Conservation (phyloP, 1,284 basidiomycete species). For the Ceratobasidium sp. region DNA sequence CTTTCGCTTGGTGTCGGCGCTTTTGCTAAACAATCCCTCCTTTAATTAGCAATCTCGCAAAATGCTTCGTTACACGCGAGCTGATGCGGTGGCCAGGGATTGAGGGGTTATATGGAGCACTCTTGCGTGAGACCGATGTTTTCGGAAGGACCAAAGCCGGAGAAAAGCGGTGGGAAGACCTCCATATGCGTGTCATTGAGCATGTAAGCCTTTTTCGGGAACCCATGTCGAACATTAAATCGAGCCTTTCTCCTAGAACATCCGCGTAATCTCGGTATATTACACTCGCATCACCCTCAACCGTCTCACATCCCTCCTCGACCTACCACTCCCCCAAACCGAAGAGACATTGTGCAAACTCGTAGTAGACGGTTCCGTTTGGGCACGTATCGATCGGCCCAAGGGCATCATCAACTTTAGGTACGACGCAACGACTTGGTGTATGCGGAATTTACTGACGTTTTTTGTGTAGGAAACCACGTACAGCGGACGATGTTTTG, state of each 20-base stretch:
- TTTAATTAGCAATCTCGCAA: constrained; percentile 85
- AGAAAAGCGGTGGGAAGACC: constrained; percentile 90
- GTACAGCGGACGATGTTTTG: constrained; percentile 88
- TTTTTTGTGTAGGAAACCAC: constrained; percentile 61
- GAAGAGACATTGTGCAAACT: constrained; percentile 90
- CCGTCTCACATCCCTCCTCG: constrained; percentile 88
- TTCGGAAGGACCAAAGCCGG: constrained; percentile 67
- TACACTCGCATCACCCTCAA: constrained; percentile 92
- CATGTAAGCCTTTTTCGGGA: constrained; percentile 73
- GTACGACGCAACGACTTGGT: neutral
- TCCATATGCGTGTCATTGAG: constrained; percentile 96
- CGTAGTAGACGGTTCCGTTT: constrained; percentile 92
- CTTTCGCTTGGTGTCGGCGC: constrained; percentile 31
- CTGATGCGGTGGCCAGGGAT: constrained; percentile 99
- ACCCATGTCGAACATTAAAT: constrained; percentile 8
- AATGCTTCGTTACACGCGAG: constrained; percentile 96
- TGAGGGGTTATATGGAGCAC: constrained; percentile 87
- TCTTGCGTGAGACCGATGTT: constrained; percentile 83
- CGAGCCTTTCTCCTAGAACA: constrained; percentile 73
- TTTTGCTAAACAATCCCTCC: neutral
- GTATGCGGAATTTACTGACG: neutral
- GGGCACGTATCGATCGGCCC: constrained; percentile 95
- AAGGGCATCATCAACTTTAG: constrained; percentile 90
- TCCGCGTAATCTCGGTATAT: constrained; percentile 94
- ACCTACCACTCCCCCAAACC: constrained; percentile 84